Base-by-base conservation (phyloP, 192 early-diverging fungal species). In the Lunasporangiospora selenospora region DNA sequence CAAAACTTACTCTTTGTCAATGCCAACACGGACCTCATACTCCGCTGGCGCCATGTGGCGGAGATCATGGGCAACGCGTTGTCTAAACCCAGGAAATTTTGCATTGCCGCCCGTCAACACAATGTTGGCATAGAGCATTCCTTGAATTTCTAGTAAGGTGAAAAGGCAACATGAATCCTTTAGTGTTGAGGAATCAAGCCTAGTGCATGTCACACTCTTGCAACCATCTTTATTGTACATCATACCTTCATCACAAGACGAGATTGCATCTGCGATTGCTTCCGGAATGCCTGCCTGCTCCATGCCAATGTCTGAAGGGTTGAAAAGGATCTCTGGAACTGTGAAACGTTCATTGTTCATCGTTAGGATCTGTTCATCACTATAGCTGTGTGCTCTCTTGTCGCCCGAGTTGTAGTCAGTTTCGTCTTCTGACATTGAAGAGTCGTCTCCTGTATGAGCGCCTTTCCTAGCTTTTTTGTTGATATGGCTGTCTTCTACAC, bases 311-410 rank as follows among this genome's bases (percentile, higher is more conserved):
- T 92, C 88, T 6, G 87, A 85, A 5, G 90, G 90, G 71, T 89
- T 66, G 49, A 92, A 88, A 6, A 92, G 67, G 31, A 90, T 79
- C 50, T 92, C 90, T n/a, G 90, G 88, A 9, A 92, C 82, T 49
- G 84, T 88, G 61, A 92, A 89, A 3, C 90, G 81, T 55, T 92
- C 90, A 59, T 90, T 90, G 56, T 87, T 87, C 83, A 91, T 84
- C 9, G 63, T 53, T 34, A 91, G 69, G 16, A 89, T 67, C 46
- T 90, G 87, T 29, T 84, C 80, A 0, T 81, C 77, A 2, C 58
- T 54, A 44, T 58, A 30, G 12, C 37, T 50, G 30, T 44, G 45
- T 12, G 23, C 23, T 50, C 52, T 60, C n/a, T 56, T 51, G 21
- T 42, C 33, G 26, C 51, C 65, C 13, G 46, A 61, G 10, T 71